These are phyloP conservation scores for Funneliformis geosporum DNA, from an alignment of 192 early-diverging fungal species.

Conservation along the genomic window DNA sequence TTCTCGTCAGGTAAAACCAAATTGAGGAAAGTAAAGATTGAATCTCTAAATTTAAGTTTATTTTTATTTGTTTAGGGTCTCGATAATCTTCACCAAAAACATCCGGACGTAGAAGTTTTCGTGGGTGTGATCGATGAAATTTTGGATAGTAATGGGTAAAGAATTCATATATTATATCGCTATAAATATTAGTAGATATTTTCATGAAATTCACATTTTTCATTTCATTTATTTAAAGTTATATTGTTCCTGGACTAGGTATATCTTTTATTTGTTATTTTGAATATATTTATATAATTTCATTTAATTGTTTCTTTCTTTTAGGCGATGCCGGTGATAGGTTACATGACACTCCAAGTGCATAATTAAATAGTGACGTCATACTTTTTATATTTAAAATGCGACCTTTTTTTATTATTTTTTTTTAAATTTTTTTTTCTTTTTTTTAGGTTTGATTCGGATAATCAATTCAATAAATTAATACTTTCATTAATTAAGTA, in stretches of 20 bases:
- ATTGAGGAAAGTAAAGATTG: not conserved
- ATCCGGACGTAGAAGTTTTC: conserved; percentile 61
- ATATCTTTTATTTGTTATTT: conserved; percentile 6
- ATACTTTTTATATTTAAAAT: not conserved
- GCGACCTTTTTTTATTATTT: no score
- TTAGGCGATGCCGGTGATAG: conserved; percentile 70
- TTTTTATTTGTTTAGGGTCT: conserved; percentile 38
- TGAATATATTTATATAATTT: no score
- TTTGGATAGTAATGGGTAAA: conserved; percentile 53
- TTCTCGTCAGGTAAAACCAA: conserved; percentile 43
- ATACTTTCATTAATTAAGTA: not conserved
- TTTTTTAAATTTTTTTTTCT: no score
- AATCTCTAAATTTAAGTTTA: not conserved
- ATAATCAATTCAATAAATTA: no score
- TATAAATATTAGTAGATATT: not conserved
- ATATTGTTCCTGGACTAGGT: conserved; percentile 54
- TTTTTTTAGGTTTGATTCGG: no score
- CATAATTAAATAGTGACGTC: not conserved
- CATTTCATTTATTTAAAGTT: conserved; percentile 15
- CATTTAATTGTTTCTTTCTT: conserved; percentile 49
- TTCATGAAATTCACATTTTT: not conserved
- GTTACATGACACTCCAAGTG: conserved; percentile 53
- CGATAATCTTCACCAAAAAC: conserved; percentile 31
- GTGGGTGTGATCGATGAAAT: conserved; percentile 59
- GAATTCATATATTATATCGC: not conserved